Evolutionary conservation across 805 yeast genomes (phyloP).

Genomic region (Metschnikowia kunwiensis): DNA sequence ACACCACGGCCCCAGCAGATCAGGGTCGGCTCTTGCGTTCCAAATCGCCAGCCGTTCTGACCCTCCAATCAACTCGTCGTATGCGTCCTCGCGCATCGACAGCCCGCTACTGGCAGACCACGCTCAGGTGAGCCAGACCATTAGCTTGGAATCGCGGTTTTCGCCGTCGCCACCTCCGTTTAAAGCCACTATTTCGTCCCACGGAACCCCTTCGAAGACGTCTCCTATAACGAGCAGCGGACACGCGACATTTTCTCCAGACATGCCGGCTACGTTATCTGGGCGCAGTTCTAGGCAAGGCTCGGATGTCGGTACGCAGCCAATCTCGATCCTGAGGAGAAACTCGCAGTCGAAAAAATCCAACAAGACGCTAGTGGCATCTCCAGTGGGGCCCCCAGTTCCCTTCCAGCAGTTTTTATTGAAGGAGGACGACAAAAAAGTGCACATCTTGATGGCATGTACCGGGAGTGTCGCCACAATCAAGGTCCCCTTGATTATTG

Average conservation of each 20-base stretch:
- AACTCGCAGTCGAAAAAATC: slow-evolving; percentile 30
- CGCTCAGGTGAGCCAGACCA: not conserved
- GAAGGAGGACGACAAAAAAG: slow-evolving; percentile 71
- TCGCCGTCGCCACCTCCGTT: slow-evolving; percentile 14
- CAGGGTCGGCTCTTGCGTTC: slow-evolving; percentile 11
- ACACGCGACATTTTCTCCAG: slow-evolving; percentile 9
- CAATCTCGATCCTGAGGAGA: slow-evolving; percentile 15
- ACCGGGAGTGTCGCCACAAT: slow-evolving; percentile 97
- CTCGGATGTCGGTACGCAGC: slow-evolving; percentile 14
- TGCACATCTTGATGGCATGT: slow-evolving; percentile 86
- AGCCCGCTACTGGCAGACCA: slow-evolving; percentile 10
- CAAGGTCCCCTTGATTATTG: slow-evolving; percentile 85
- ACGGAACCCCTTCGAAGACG: slow-evolving; percentile 5
- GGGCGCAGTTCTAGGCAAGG: slow-evolving; percentile 16
- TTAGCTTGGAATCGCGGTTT: slow-evolving; percentile 6
- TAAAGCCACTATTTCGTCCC: slow-evolving; percentile 1
- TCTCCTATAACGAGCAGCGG: slow-evolving; percentile 7
- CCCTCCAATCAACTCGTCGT: not conserved
- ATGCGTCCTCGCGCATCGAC: slow-evolving; percentile 7
- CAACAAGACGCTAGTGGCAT: slow-evolving; percentile 52
- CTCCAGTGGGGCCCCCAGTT: slow-evolving; percentile 58
- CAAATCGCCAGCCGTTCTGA: slow-evolving; percentile 6
- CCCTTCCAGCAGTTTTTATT: slow-evolving; percentile 73
- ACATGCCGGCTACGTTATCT: slow-evolving; percentile 7
- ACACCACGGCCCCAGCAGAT: slow-evolving; percentile 7